These are phyloP conservation scores for Rhizoctonia solani DNA, from an alignment of 1,284 basidiomycete genomes.

Conservation along the genomic window DNA sequence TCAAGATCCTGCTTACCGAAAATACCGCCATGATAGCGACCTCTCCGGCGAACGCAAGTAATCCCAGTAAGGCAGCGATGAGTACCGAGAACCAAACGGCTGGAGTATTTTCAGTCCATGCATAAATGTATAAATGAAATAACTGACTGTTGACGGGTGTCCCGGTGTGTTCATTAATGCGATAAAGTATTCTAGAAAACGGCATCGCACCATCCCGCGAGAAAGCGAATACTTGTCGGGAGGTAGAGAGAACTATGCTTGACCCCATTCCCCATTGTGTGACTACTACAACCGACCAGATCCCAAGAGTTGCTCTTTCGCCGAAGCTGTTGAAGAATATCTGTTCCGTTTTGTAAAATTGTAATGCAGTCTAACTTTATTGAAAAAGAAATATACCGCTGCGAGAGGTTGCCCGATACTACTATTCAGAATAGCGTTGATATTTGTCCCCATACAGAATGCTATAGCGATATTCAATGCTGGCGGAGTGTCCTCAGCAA, in stretches of 20 bases:
- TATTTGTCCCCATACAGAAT: constrained; percentile 67
- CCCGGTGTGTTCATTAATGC: constrained; percentile 63
- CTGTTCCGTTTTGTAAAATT: too few species aligned
- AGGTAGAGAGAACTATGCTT: constrained; percentile 62
- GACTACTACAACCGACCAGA: constrained; percentile 50
- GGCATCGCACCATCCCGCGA: constrained; percentile 71
- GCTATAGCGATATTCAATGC: constrained; percentile 63
- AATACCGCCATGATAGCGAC: neutral
- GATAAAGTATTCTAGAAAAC: constrained; percentile 67
- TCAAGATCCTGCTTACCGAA: too few species aligned
- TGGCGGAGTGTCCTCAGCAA: constrained; percentile 42
- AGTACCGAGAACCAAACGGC: neutral
- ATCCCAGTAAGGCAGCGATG: neutral
- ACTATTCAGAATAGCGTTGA: constrained; percentile 59
- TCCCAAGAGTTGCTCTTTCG: constrained; percentile 46
- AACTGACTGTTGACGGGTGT: constrained; percentile 61
- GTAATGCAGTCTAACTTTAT: constrained; percentile 31
- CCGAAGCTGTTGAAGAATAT: constrained; percentile 44
- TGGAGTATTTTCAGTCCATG: neutral
- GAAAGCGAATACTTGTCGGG: constrained; percentile 67
- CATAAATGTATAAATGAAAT: too few species aligned
- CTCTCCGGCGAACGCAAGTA: neutral
- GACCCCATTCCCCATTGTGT: constrained; percentile 71
- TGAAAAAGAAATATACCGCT: constrained; percentile 39
- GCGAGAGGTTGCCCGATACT: constrained; percentile 74